Evolutionary conservation across 2,329 filamentous ascomycete species (phyloP).

Genomic region (Fusarium transvaalense): DNA sequence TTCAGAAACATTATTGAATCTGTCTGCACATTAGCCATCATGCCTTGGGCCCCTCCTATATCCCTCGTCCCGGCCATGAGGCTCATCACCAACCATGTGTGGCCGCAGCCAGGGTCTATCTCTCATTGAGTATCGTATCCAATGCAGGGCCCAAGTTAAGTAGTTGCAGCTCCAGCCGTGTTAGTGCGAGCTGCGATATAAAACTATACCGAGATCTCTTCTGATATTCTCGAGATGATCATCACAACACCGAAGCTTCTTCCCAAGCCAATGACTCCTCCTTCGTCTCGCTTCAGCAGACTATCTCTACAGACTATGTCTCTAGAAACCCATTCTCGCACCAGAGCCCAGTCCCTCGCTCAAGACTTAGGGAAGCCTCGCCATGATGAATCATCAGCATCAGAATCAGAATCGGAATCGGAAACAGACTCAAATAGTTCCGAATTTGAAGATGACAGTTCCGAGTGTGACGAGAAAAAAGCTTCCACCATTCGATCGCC

Average conservation of each 20-base stretch:
- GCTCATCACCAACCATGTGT: slow-evolving; percentile 38
- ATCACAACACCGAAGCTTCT: slow-evolving; percentile 1
- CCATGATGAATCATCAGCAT: slow-evolving; percentile 48
- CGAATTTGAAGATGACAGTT: slow-evolving; percentile 45
- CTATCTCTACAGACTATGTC: slow-evolving; percentile 51
- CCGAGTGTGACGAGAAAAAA: slow-evolving; percentile 52
- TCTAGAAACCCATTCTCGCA: slow-evolving; percentile 39
- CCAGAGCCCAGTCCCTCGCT: slow-evolving; percentile 25
- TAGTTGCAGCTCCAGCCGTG: slow-evolving; percentile 1
- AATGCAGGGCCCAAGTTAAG: not conserved
- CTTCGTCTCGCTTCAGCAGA: slow-evolving; percentile 46
- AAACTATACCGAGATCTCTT: slow-evolving; percentile 28
- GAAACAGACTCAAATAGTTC: slow-evolving; percentile 43
- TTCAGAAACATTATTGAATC: not conserved
- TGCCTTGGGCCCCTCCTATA: slow-evolving; percentile 37
- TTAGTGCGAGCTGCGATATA: slow-evolving; percentile 35
- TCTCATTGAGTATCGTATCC: not conserved
- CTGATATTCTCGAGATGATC: not conserved
- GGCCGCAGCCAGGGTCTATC: slow-evolving; percentile 37
- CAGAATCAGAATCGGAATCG: slow-evolving; percentile 47
- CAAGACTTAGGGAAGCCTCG: slow-evolving; percentile 12
- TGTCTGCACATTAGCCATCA: slow-evolving; percentile 12
- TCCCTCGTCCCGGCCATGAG: slow-evolving; percentile 32
- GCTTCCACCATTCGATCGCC: slow-evolving; percentile 54
- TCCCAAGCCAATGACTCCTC: slow-evolving; percentile 45